Evolutionary conservation across 345 rosid genomes (phyloP), one percentile per base, ranked within the genome.

Genomic region (Acer yangbiense): DNA sequence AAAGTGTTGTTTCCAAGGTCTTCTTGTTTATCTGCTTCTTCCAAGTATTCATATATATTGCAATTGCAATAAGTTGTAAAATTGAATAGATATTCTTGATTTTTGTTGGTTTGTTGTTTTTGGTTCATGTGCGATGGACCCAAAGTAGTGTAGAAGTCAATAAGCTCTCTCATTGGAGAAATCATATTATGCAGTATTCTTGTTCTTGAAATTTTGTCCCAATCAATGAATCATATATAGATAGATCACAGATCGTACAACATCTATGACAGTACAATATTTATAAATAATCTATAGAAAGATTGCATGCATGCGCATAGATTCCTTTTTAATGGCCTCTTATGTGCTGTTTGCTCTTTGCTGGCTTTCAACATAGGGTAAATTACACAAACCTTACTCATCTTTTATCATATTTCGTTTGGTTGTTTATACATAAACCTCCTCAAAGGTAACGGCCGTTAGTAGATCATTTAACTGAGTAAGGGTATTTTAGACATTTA

Each of bases 1-100:
- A 65, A 73, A 71, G n/a, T 70, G 79, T 61, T 71, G 77, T 58
- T 82, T 71, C 73, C 84, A 71, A 78, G 35, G 68, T 25, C 60
- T 73, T 63, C 68, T 74, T 73, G 68, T 61, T 60, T 41, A 23
- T 11, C 17, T 46, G 25, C 17, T 74, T 74, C 44, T 9, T 35
- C 39, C 39, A 35, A 35, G 39, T 35, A 32, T 32, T 32, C 35
- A 43, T 43, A 43, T 43, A 43, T 43, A 7, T 43, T 7, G 10
- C 46, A 43, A 4, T n/a, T 20, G 5, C 27, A 60, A 3, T 6
- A 60, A 21, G 21, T 8, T 60, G 25, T 60, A 21, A 20, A 21
- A 54, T 21, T 7, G 46, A 8, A 43, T 11, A 43, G 46, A 29
- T 11, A 43, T 69, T 68, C 55, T 68, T 20, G 7, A 3, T 1